Evolutionary conservation across 495 filamentous ascomycete species (phyloP).

Genomic region (Hyphodiscus hymeniophilus): DNA sequence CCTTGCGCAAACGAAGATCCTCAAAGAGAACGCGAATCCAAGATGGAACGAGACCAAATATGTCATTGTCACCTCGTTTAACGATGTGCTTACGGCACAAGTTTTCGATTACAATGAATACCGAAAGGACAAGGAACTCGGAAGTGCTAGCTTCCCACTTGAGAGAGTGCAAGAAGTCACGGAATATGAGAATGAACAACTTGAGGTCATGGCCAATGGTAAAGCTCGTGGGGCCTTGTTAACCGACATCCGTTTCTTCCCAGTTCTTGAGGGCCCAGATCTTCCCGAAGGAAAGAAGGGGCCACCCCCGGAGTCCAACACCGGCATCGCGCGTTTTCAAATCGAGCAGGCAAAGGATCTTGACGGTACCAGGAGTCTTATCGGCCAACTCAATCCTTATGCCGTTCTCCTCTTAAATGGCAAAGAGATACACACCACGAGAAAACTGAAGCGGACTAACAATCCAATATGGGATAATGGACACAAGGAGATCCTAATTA

Average conservation of each 20-base stretch:
- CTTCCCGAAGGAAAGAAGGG: constrained; percentile 68
- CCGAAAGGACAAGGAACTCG: constrained; percentile 94
- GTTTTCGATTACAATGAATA: constrained; percentile 92
- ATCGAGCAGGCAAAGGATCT: constrained; percentile 95
- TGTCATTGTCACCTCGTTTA: constrained; percentile 82
- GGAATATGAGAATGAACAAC: constrained; percentile 73
- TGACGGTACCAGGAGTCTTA: constrained; percentile 79
- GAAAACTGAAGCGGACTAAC: constrained; percentile 91
- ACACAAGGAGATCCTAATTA: constrained; percentile 87
- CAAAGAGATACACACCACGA: constrained; percentile 75
- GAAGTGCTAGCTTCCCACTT: constrained; percentile 72
- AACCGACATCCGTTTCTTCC: constrained; percentile 89
- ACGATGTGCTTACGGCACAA: constrained; percentile 73
- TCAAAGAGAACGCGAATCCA: constrained; percentile 78
- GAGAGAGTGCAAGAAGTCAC: constrained; percentile 68
- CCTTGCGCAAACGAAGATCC: constrained; percentile 80
- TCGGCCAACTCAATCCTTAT: constrained; percentile 87
- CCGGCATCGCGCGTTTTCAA: constrained; percentile 86
- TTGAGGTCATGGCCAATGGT: constrained; percentile 80
- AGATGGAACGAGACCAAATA: constrained; percentile 96
- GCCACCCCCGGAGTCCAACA: constrained; percentile 79
- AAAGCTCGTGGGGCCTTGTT: constrained; percentile 72
- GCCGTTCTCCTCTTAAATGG: constrained; percentile 80
- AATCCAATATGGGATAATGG: constrained; percentile 89
- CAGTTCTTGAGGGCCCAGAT: constrained; percentile 66